Evolutionary conservation across 2,329 filamentous ascomycete species (phyloP).

Genomic region (Arthroderma sp.): DNA sequence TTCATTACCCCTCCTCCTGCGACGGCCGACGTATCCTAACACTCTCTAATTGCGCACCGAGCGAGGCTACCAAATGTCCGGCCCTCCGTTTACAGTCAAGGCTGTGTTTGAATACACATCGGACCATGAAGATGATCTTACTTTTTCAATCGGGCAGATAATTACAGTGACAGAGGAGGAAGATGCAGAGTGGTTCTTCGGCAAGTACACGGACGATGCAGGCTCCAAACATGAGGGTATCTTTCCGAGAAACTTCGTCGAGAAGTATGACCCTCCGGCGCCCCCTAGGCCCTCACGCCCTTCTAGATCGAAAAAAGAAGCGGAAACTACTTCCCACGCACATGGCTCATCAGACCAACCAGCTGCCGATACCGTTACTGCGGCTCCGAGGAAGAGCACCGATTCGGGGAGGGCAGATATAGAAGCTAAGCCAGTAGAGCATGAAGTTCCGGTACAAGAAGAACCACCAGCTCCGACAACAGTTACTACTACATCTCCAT

Average conservation of each 20-base stretch:
- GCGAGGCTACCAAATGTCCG: constrained; percentile 45
- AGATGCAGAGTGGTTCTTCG: constrained; percentile 85
- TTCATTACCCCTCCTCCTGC: too few relatives aligned
- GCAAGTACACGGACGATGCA: constrained; percentile 66
- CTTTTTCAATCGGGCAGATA: constrained; percentile 71
- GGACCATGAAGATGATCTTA: constrained; percentile 86
- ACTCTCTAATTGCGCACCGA: too few relatives aligned
- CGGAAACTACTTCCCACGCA: constrained; percentile 27
- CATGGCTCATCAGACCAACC: constrained; percentile 13
- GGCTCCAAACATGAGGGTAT: constrained; percentile 71
- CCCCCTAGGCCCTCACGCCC: constrained; percentile 71
- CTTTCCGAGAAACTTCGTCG: constrained; percentile 94
- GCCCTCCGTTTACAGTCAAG: constrained; percentile 77
- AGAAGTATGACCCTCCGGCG: constrained; percentile 82
- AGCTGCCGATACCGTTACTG: constrained; percentile 11
- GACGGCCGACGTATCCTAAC: too few relatives aligned
- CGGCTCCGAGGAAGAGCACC: neutral
- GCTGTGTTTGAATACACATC: constrained; percentile 91
- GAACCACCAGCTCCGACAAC: neutral
- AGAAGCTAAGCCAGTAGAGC: constrained; percentile 4
- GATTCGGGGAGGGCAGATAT: neutral
- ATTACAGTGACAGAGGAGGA: constrained; percentile 90
- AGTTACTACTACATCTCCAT: constrained; percentile 11
- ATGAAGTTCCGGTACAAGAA: constrained; percentile 15
- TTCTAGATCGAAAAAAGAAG: constrained; percentile 53